Conservation (phyloP, 2,329 filamentous ascomycete genomes). For the Epichloe gansuensis region DNA sequence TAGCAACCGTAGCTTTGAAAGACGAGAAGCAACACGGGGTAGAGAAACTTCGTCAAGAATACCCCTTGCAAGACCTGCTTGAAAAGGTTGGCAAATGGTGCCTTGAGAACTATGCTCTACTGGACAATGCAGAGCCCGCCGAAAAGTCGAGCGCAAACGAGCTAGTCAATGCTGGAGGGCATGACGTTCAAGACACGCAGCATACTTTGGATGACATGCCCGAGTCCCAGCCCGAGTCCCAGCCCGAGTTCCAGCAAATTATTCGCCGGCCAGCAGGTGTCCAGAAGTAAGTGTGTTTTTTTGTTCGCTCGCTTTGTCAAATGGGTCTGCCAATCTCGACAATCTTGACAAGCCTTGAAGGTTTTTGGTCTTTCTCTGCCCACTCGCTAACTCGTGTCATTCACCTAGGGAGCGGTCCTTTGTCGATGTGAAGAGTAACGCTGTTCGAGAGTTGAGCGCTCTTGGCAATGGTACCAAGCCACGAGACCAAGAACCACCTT, state of each 20-base stretch:
- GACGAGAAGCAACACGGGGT: constrained; percentile 7
- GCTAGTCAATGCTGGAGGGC: neutral
- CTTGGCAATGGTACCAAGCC: neutral
- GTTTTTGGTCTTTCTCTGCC: too few species aligned
- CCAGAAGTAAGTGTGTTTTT: constrained; percentile 1
- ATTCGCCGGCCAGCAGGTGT: neutral
- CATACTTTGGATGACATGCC: neutral
- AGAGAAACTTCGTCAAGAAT: constrained; percentile 9
- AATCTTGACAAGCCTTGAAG: neutral
- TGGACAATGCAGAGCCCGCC: neutral
- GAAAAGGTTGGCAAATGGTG: constrained; percentile 11
- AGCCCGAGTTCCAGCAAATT: neutral
- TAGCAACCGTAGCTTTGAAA: neutral
- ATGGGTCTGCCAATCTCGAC: neutral
- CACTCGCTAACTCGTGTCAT: neutral
- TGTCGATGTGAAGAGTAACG: neutral
- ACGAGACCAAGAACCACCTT: neutral
- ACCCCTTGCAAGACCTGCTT: constrained; percentile 10
- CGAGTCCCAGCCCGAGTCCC: neutral
- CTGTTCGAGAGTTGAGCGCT: neutral
- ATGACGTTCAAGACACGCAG: neutral
- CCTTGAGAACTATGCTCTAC: constrained; percentile 6
- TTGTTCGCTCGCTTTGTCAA: neutral
- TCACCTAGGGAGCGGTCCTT: neutral
- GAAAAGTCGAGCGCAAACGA: neutral